A percentile compares a stretch with the other conserved stretches of the same genome.
Evolutionary conservation across 2,329 filamentous ascomycete genomes (phyloP).

Genomic region (Emmonsia crescens): DNA sequence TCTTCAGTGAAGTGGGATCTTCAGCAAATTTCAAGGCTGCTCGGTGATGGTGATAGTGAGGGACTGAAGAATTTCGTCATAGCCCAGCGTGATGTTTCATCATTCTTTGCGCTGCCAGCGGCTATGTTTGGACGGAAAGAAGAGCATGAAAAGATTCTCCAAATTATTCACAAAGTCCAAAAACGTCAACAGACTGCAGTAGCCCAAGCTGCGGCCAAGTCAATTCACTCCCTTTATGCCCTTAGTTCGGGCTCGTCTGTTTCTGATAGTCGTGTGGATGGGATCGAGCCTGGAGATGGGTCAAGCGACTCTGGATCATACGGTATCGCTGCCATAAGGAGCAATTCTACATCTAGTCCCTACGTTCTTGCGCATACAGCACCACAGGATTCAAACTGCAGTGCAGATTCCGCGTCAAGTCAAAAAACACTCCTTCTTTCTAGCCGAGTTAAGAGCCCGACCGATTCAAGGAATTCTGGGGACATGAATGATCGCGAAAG

Average conservation of each 20-base stretch:
- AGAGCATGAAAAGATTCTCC: slow-evolving; percentile 59
- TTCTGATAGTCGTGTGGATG: slow-evolving; percentile 41
- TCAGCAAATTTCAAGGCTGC: slow-evolving; percentile 58
- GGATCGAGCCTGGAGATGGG: slow-evolving; percentile 39
- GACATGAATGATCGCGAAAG: slow-evolving; percentile 31
- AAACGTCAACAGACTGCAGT: slow-evolving; percentile 45
- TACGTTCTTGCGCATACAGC: slow-evolving; percentile 15
- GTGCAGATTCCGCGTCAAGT: slow-evolving; percentile 26
- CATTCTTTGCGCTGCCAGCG: slow-evolving; percentile 78
- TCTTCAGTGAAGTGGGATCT: slow-evolving; percentile 79
- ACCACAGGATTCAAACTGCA: slow-evolving; percentile 27
- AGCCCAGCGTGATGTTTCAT: slow-evolving; percentile 77
- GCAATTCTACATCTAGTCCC: slow-evolving; percentile 20
- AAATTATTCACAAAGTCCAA: slow-evolving; percentile 65
- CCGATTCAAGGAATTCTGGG: slow-evolving; percentile 27
- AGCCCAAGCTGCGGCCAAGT: slow-evolving; percentile 23
- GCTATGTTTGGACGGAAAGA: slow-evolving; percentile 68
- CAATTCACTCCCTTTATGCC: slow-evolving; percentile 34
- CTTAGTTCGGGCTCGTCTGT: slow-evolving; percentile 44
- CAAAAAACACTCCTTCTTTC: slow-evolving; percentile 19
- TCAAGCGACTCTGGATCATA: slow-evolving; percentile 46
- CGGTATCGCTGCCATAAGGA: slow-evolving; percentile 26
- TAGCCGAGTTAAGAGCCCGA: slow-evolving; percentile 26
- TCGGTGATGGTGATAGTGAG: slow-evolving; percentile 62
- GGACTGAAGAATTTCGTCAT: slow-evolving; percentile 65